phyloP scores from a whole-genome alignment of 2,329 filamentous ascomycete genomes.

The Calonectria crousiana region DNA sequence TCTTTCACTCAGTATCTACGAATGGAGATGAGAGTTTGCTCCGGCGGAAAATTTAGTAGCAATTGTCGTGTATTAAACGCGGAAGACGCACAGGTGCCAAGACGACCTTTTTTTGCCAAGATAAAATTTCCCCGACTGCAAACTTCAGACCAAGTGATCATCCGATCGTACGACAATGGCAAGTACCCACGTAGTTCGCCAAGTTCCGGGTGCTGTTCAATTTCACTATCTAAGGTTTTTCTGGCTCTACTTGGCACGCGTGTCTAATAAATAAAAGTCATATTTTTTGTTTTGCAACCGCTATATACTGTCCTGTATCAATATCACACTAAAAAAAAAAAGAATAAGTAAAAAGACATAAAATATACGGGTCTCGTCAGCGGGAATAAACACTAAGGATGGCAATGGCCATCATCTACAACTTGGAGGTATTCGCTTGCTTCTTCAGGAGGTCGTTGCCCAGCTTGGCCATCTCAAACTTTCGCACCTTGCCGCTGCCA shows the following conservation, averaged over 20 bases:
- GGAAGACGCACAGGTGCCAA: background rate
- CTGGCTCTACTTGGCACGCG: background rate
- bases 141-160: background rate
- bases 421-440: constrained; percentile 58
- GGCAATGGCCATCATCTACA: constrained; percentile 47
- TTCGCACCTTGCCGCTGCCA: constrained; percentile 79
- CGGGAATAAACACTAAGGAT: background rate
- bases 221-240: background rate
- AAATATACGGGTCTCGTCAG: background rate
- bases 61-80: background rate
- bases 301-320: constrained; percentile 9
- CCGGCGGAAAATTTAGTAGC: background rate
- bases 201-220: background rate
- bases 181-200: background rate
- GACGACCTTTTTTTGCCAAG: background rate
- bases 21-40: background rate
- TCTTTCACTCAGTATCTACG: background rate
- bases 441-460: constrained; percentile 67
- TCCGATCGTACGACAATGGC: background rate
- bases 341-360: background rate
- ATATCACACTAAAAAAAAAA: background rate
- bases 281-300: background rate
- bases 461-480: constrained; percentile 71
- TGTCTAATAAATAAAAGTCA: background rate
- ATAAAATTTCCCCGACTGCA: background rate